Evolutionary conservation across 2,329 filamentous ascomycete genomes (phyloP).

Genomic region (Verticillium tricorpus): DNA sequence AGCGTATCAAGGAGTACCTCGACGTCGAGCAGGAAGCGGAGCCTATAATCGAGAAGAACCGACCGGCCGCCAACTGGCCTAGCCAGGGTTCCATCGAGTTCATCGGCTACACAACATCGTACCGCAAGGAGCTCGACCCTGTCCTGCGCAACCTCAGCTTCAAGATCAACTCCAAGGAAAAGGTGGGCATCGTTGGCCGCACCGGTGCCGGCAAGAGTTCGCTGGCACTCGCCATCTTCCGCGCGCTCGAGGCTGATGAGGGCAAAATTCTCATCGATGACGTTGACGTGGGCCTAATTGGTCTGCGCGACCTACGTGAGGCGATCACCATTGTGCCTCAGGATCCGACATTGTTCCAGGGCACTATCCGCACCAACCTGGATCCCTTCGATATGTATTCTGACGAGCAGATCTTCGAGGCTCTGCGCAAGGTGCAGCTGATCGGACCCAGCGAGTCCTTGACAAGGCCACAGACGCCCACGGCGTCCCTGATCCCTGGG

Average conservation of each 20-base stretch:
- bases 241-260: conserved; percentile 83
- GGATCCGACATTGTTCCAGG: conserved; percentile 90
- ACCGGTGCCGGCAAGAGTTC: conserved; percentile 98
- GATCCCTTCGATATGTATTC: conserved; percentile 88
- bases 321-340: conserved; percentile 97
- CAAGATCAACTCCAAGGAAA: conserved; percentile 80
- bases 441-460: conserved; percentile 57
- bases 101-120: conserved; percentile 81
- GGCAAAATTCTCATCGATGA: conserved; percentile 89
- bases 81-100: conserved; percentile 83
- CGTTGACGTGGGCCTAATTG: conserved; percentile 85
- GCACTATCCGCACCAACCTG: conserved; percentile 86
- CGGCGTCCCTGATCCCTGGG: conserved; percentile 9
- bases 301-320: conserved; percentile 87
- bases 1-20: conserved; percentile 95
- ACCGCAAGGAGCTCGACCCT: conserved; percentile 80
- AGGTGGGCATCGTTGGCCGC: conserved; percentile 92
- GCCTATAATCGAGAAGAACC: conserved; percentile 69
- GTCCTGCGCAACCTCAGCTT: conserved; percentile 83
- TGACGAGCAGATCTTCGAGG: conserved; percentile 84
- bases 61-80: conserved; percentile 80
- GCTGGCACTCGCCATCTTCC: conserved; percentile 86
- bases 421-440: conserved; percentile 82
- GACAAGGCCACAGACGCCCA: conserved; percentile 21
- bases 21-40: conserved; percentile 92